These are phyloP conservation scores for Pseudogymnoascus sp. DNA, from an alignment of 2,329 filamentous ascomycete species.

Conservation along the genomic window DNA sequence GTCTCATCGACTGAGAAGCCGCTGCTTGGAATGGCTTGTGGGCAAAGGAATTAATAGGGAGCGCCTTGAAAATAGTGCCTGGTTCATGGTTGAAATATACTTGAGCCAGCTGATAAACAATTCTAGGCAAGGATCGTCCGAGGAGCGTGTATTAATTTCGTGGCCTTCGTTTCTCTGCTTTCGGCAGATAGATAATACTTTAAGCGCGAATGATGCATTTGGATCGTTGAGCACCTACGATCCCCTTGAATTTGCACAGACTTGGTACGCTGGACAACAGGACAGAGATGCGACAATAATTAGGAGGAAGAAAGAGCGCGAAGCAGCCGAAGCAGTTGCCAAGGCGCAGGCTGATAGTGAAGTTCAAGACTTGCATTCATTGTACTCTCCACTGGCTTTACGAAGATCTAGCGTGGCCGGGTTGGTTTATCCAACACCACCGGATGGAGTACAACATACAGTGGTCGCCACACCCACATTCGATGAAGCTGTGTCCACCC, in stretches of 20 bases:
- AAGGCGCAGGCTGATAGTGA: conserved; percentile 39
- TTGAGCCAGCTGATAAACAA: neutral
- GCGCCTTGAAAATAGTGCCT: conserved; percentile 25
- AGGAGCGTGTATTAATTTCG: conserved; percentile 24
- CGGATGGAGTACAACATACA: conserved; percentile 53
- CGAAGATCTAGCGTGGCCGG: conserved; percentile 44
- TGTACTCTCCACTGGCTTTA: conserved; percentile 45
- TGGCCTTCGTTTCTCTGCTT: conserved; percentile 30
- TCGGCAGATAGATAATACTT: conserved; percentile 15
- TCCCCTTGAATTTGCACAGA: conserved; percentile 31
- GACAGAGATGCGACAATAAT: conserved; percentile 38
- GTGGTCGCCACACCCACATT: conserved; percentile 49
- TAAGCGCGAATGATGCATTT: neutral
- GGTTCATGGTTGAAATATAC: conserved; percentile 27
- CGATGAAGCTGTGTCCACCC: conserved; percentile 49
- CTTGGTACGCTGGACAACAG: conserved; percentile 29
- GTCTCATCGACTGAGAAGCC: neutral
- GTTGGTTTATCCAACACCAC: conserved; percentile 65
- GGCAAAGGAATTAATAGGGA: conserved; percentile 23
- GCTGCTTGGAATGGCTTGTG: conserved; percentile 28
- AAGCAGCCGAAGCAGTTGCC: conserved; percentile 29
- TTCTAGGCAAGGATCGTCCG: neutral
- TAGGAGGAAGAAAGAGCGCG: conserved; percentile 46
- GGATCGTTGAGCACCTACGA: conserved; percentile 16
- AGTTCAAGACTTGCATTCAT: conserved; percentile 34